Evolutionary conservation across 2,329 filamentous ascomycete species (phyloP).

Genomic region (Aspergillus tanneri): DNA sequence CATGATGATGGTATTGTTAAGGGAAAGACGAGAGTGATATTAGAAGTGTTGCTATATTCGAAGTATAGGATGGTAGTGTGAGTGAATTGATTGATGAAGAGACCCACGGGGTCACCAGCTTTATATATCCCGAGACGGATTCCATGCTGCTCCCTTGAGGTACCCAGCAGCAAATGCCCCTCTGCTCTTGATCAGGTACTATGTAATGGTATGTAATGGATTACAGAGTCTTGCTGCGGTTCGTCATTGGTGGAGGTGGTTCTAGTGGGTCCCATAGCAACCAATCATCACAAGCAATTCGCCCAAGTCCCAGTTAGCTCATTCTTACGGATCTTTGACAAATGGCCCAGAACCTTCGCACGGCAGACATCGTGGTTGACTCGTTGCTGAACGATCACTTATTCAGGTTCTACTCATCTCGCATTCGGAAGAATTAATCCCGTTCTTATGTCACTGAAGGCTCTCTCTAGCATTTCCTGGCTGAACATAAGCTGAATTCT

Average conservation of each 20-base stretch:
- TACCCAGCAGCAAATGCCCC: neutral
- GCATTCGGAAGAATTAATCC: no score
- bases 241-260: neutral
- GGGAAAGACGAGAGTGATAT: conserved; percentile 3
- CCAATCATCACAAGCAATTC: conserved; percentile 8
- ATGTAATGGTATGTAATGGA: neutral
- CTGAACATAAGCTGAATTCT: no score
- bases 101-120: no score
- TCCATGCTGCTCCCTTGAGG: no score
- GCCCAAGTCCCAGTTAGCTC: conserved; percentile 10
- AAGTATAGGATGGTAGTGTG: neutral
- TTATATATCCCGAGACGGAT: no score
- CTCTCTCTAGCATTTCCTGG: no score
- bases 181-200: neutral
- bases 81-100: neutral
- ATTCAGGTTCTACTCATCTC: no score
- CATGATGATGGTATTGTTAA: conserved; percentile 56
- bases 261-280: neutral
- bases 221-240: no score
- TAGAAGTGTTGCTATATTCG: no score
- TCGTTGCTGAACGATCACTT: no score
- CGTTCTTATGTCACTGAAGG: no score
- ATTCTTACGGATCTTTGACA: conserved; percentile 39
- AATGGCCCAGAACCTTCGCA: conserved; percentile 21
- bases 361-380: no score